Base-by-base conservation (phyloP, 176 grass and related monocot genomes). In the Oryza longistaminata region DNA sequence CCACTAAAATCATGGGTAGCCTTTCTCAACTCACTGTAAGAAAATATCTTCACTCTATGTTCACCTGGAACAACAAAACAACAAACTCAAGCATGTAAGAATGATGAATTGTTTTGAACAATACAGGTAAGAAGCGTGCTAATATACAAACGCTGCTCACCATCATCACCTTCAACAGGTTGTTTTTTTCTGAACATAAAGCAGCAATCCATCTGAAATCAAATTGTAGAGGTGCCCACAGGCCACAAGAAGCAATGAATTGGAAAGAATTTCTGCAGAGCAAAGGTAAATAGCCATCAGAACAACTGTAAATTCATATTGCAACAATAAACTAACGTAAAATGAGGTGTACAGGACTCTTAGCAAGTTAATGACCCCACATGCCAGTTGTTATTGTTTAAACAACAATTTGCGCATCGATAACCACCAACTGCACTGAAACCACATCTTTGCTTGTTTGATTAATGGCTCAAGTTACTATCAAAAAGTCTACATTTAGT, bases 21-120 rank as follows among this genome's bases (percentile, higher is more conserved):
- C 64, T 88, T 92, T 69, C 88, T 97, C 92, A 97, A 85, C 33
- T 91, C 95, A 8, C 76, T 93, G 84, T 91, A 97, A 80, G 92
- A 81, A 67, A 94, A 97, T 17, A 93, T 88, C 48, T 50, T 93
- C 64, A 92, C 77, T 49, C 75, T 87, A 9, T 94, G 80, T 11
- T 72, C 65, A 64, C 53, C 95, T 89, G 84, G 75, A 65, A 88
- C 68, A 82, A 74, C 71, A 64, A 83, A 75, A 80, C 48, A 76
- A 77, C 9, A 29, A 35, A 62, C 19, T 46, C 16, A 66, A 19
- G 42, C 19, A 4, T 45, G 21, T 87, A 52, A 85, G 88, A 76
- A 80, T 9, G 11, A 60, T n/a, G 31, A 75, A 40, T 6, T 64
- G 26, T 29, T 29, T 83, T 69, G 4, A 6, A 42, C 7, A 31